Evolutionary conservation across 2,329 filamentous ascomycete genomes (phyloP).

Genomic region (Penicillium sp.): DNA sequence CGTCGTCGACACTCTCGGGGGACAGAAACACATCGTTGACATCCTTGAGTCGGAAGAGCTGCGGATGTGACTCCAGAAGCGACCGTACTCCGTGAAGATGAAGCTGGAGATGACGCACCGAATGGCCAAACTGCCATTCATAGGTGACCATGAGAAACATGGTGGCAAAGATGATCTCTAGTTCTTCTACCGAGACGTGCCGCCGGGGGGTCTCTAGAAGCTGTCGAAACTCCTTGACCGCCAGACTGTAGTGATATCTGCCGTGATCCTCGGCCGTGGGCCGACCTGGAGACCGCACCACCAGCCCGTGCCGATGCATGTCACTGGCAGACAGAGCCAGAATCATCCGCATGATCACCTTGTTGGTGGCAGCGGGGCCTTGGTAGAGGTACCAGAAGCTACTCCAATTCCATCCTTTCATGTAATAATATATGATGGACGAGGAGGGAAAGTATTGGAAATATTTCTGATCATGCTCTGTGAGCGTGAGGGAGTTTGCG

Average conservation of each 20-base stretch:
- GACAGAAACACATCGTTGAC: conserved; percentile 29
- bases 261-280: conserved; percentile 32
- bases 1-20: conserved; percentile 10
- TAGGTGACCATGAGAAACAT: conserved; percentile 39
- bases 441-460: conserved; percentile 37
- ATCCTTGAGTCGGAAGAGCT: conserved; percentile 31
- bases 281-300: conserved; percentile 25
- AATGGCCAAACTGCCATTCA: conserved; percentile 39
- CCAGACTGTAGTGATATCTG: conserved; percentile 35
- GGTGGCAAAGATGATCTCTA: conserved; percentile 36
- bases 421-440: conserved; percentile 35
- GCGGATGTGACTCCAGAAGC: conserved; percentile 34
- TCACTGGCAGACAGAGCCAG: conserved; percentile 38
- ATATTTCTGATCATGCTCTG: conserved; percentile 34
- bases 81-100: conserved; percentile 39
- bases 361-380: conserved; percentile 34
- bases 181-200: conserved; percentile 27
- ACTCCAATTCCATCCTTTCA: conserved; percentile 41
- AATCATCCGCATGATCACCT: conserved; percentile 43
- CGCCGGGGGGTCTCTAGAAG: conserved; percentile 30
- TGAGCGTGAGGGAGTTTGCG: conserved; percentile 36
- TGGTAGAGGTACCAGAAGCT: conserved; percentile 38
- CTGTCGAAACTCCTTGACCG: conserved; percentile 39
- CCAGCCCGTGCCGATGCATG: conserved; percentile 35
- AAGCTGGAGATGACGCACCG: conserved; percentile 34